Conservation (phyloP, 2,329 filamentous ascomycete species). For the Penicillium sp. region DNA sequence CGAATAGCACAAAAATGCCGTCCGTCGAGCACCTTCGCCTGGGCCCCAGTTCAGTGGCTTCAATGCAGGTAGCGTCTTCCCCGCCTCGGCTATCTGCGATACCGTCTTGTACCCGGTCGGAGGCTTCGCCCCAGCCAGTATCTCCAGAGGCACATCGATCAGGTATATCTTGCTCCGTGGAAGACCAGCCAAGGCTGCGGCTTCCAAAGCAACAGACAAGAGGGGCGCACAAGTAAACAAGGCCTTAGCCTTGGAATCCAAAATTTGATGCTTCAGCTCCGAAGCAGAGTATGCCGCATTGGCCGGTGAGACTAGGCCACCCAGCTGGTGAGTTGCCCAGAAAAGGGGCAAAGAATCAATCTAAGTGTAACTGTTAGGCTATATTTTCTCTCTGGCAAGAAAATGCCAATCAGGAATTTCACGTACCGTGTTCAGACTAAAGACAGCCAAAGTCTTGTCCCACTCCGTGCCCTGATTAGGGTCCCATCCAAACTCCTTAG, state of each 20-base stretch:
- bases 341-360: constrained; percentile 73
- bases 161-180: constrained; percentile 67
- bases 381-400: background rate
- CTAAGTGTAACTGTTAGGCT: constrained; percentile 36
- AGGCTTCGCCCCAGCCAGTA: constrained; percentile 49
- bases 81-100: constrained; percentile 64
- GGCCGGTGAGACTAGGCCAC: constrained; percentile 72
- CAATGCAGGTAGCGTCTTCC: constrained; percentile 44
- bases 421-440: constrained; percentile 75
- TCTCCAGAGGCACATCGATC: constrained; percentile 62
- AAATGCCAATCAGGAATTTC: background rate
- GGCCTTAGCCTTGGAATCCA: constrained; percentile 66
- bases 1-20: constrained; percentile 77
- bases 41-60: constrained; percentile 43
- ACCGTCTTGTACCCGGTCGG: constrained; percentile 60
- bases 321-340: constrained; percentile 72
- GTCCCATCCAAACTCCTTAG: constrained; percentile 69
- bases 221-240: constrained; percentile 72
- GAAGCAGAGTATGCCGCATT: constrained; percentile 71
- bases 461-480: constrained; percentile 72
- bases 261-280: constrained; percentile 72
- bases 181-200: constrained; percentile 63
- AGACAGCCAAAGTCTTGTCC: constrained; percentile 77
- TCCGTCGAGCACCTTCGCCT: constrained; percentile 56
- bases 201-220: constrained; percentile 63